Percentiles rank a stretch among this genome's conserved stretches.
phyloP scores from a whole-genome alignment of 768 basidiomycete genomes.

The Agaricus sinodeliciosus region DNA sequence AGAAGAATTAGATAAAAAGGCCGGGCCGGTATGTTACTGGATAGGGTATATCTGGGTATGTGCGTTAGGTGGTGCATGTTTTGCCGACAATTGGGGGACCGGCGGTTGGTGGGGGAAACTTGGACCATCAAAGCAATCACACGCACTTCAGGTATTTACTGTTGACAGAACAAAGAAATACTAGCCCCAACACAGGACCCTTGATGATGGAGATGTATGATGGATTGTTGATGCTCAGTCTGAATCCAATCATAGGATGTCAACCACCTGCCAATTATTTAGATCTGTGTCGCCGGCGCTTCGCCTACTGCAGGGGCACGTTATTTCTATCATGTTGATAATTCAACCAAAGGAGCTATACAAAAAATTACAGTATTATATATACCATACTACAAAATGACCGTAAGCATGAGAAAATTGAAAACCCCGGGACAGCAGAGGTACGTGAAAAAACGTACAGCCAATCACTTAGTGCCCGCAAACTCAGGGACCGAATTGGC shows the following conservation, averaged over 20 bases:
- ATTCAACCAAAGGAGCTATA: not conserved
- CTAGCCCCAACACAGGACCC: conserved; percentile 6
- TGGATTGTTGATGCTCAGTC: not conserved
- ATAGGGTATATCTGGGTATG: conserved; percentile 5
- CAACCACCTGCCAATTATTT: not conserved
- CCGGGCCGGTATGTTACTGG: not conserved
- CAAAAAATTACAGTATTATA: conserved; percentile 5
- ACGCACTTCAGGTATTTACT: not conserved
- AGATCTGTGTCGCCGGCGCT: not conserved
- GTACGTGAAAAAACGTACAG: not conserved
- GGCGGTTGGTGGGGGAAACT: conserved; percentile 3
- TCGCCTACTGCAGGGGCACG: not conserved
- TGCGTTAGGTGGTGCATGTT: not conserved
- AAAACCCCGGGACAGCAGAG: not conserved
- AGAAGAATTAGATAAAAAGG: not conserved
- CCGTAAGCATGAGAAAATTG: not conserved
- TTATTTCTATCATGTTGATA: not conserved
- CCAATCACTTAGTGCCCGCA: not conserved
- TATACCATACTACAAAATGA: not conserved
- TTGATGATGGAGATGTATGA: not conserved
- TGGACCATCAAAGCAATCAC: conserved; percentile 3
- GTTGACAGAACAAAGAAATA: conserved; percentile 9
- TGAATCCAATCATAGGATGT: not conserved
- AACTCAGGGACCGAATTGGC: conserved; percentile 6
- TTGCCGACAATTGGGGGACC: not conserved